A percentile compares a stretch with the other conserved stretches of the same genome.
Conservation (phyloP, 148 eudicot genomes). For the Bassia scoparia region DNA sequence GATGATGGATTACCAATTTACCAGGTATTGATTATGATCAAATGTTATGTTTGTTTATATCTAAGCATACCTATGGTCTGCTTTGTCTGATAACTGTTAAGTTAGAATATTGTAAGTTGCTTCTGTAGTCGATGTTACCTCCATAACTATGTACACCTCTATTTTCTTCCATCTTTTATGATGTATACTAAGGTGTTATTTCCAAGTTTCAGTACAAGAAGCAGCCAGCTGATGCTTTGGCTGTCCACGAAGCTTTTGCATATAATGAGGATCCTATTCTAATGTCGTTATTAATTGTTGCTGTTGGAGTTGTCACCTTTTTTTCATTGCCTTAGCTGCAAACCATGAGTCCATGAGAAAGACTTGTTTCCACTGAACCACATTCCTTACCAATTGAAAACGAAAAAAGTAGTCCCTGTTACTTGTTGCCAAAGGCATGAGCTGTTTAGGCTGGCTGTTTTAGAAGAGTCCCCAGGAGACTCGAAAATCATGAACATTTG, state of each 20-base stretch:
- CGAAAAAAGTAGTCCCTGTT: not conserved
- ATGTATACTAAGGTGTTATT: not conserved
- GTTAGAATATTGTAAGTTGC: not conserved
- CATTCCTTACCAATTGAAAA: not conserved
- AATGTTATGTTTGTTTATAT: too few relatives aligned
- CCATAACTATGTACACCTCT: not conserved
- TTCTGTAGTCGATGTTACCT: not conserved
- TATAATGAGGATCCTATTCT: not conserved
- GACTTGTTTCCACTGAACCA: not conserved
- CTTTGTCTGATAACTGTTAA: too few relatives aligned
- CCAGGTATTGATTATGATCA: too few relatives aligned
- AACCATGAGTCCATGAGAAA: not conserved
- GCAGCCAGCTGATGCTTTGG: not conserved
- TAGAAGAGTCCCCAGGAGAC: too few relatives aligned
- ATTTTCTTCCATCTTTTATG: not conserved
- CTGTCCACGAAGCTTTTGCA: not conserved
- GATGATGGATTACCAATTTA: too few relatives aligned
- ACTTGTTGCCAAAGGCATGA: not conserved
- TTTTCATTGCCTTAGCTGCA: not conserved
- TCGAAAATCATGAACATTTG: too few relatives aligned
- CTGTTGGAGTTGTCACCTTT: not conserved
- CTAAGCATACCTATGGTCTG: too few relatives aligned
- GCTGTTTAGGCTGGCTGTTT: not conserved
- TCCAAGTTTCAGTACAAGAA: not conserved
- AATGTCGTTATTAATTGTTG: not conserved